Percentiles rank a stretch among this genome's conserved stretches.
phyloP scores from a whole-genome alignment of 352 stramenopile species.

The Detonula confervacea region DNA sequence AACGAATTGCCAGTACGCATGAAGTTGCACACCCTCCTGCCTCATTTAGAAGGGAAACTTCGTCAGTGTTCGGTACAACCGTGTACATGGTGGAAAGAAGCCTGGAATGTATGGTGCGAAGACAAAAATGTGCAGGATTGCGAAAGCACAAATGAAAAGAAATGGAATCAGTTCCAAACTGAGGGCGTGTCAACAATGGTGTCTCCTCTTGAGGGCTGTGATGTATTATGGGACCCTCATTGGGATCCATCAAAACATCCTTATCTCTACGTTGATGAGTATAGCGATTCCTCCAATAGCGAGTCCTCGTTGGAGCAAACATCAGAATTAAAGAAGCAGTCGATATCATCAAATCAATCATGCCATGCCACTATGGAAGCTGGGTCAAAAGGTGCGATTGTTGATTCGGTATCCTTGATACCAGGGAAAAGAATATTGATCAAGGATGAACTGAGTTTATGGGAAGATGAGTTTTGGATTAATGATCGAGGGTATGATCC shows the following conservation, averaged over 20 bases:
- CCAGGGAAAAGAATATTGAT: slow-evolving; percentile 77
- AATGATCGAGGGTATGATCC: slow-evolving; percentile 81
- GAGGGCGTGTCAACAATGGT: slow-evolving; percentile 22
- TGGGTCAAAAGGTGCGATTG: slow-evolving; percentile 59
- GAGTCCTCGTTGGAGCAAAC: no score
- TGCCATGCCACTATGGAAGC: slow-evolving; percentile 64
- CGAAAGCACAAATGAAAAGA: not conserved
- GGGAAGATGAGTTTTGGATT: slow-evolving; percentile 82
- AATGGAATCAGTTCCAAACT: slow-evolving; percentile 39
- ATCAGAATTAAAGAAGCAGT: no score
- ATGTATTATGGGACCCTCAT: slow-evolving; percentile 73
- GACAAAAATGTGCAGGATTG: not conserved
- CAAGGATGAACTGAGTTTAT: slow-evolving; percentile 80
- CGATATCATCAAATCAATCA: slow-evolving; percentile 60
- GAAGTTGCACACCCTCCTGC: slow-evolving; percentile 67
- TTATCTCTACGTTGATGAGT: slow-evolving; percentile 56
- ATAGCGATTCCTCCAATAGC: slow-evolving; percentile 4
- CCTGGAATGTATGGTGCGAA: slow-evolving; percentile 36
- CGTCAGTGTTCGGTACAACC: slow-evolving; percentile 35
- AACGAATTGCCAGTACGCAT: slow-evolving; percentile 41
- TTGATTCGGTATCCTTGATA: slow-evolving; percentile 74
- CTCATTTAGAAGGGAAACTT: slow-evolving; percentile 61
- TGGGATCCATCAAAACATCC: slow-evolving; percentile 67
- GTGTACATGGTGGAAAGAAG: slow-evolving; percentile 48
- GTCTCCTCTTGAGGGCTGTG: slow-evolving; percentile 56